These are phyloP conservation scores for Talaromyces albobiverticillius DNA, from an alignment of 2,329 filamentous ascomycete genomes.

Conservation along the genomic window DNA sequence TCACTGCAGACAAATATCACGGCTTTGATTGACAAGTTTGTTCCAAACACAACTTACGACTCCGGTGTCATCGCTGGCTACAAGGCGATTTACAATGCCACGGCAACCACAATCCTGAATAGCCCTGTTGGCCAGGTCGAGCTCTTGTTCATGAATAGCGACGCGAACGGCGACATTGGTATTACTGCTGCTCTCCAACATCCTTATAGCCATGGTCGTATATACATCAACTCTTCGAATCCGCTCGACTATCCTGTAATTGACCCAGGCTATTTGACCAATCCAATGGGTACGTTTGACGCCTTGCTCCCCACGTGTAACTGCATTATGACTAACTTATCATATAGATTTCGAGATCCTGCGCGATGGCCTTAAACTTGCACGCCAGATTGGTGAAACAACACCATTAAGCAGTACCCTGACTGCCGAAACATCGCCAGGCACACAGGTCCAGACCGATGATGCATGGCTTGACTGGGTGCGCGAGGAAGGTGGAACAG, in stretches of 20 bases:
- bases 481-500: constrained; percentile 18
- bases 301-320: not conserved
- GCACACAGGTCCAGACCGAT: constrained; percentile 21
- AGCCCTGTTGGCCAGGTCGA: constrained; percentile 25
- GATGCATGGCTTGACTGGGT: constrained; percentile 25
- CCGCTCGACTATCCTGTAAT: constrained; percentile 28
- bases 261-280: constrained; percentile 26
- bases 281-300: constrained; percentile 22
- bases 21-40: constrained; percentile 17
- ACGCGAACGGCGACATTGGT: constrained; percentile 24
- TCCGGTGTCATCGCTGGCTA: constrained; percentile 24
- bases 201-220: constrained; percentile 28
- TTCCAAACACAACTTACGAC: constrained; percentile 25
- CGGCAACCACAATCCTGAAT: constrained; percentile 22
- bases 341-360: constrained; percentile 23
- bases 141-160: constrained; percentile 29
- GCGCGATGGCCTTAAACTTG: constrained; percentile 25
- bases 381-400: constrained; percentile 23
- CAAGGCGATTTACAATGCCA: constrained; percentile 27
- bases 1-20: constrained; percentile 19
- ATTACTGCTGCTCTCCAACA: constrained; percentile 28
- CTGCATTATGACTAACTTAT: constrained; percentile 7
- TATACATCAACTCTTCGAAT: constrained; percentile 30
- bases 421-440: constrained; percentile 22
- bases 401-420: constrained; percentile 21